Evolutionary conservation across 306 rosid species (phyloP), one percentile per base, ranked within the genome.

Genomic region (Mimosa bimucronata): DNA sequence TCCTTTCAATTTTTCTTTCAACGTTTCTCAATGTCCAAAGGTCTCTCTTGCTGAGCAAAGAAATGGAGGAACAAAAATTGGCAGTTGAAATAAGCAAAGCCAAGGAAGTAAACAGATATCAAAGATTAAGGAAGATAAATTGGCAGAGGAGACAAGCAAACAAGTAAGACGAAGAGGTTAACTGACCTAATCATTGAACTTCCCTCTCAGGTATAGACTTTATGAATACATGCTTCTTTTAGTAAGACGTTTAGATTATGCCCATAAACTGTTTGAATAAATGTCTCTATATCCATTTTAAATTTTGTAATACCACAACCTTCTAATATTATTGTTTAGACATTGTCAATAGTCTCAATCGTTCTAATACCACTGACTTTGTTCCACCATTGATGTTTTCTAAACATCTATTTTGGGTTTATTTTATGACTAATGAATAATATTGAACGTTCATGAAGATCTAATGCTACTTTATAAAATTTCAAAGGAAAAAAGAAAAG

Each of bases 31-130:
- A 12, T 14, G 0, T 11, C 46, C 14, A 42, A 42, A 42, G 81
- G 91, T 60, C 93, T 91, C 67, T 83, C 90, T 81, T 90, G 88
- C 29, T 8, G 61, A 2, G 28, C 28, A 55, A n/a, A 21, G 28
- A 55, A 55, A n/a, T 21, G 7, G 28, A 55, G 28, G 28, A 55
- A 55, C 28, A 55, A 4, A 19, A 53, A 19, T 2, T 21, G 61
- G 61, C 28, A 8, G 61, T n/a, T 2, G 26, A n/a, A n/a, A 55
- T n/a, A n/a, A 55, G 12, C 28, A 55, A 55, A 55, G 8, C 61
- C 61, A n/a, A 55, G 60, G 28, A 55, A 55, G 61, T n/a, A 21
- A n/a, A 13, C 28, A 55, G 61, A n/a, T 1, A 53, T 21, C 61
- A 53, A 53, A 53, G 26, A 19, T 53, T 52, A 3, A 1, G 26